Evolutionary conservation across 2,329 filamentous ascomycete species (phyloP).

Genomic region (Neofusicoccum sp.): DNA sequence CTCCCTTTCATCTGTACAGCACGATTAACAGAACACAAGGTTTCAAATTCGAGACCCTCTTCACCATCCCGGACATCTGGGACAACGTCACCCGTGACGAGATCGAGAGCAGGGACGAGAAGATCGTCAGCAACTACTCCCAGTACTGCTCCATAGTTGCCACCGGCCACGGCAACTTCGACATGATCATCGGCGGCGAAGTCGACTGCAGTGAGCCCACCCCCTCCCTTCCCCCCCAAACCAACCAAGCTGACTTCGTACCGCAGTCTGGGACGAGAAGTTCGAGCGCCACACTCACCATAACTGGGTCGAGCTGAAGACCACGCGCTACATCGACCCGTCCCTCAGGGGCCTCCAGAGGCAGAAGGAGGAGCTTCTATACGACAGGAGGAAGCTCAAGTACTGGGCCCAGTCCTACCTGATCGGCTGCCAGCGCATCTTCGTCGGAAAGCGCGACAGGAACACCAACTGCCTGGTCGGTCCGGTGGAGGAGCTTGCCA

Average conservation of each 20-base stretch:
- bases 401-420: slow-evolving; percentile 98
- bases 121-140: slow-evolving; percentile 79
- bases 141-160: slow-evolving; percentile 95
- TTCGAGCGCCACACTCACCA: slow-evolving; percentile 63
- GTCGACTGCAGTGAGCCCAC: slow-evolving; percentile 73
- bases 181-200: slow-evolving; percentile 83
- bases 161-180: slow-evolving; percentile 75
- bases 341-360: slow-evolving; percentile 40
- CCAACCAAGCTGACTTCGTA: neutral
- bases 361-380: slow-evolving; percentile 68
- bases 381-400: slow-evolving; percentile 87
- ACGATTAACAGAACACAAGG: slow-evolving; percentile 37
- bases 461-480: slow-evolving; percentile 64
- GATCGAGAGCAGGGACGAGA: slow-evolving; percentile 72
- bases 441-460: slow-evolving; percentile 64
- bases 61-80: slow-evolving; percentile 73
- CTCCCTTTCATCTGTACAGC: neutral
- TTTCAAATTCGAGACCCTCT: slow-evolving; percentile 93
- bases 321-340: slow-evolving; percentile 64
- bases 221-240: slow-evolving; percentile 21
- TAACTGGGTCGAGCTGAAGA: slow-evolving; percentile 96
- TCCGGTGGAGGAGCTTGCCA: slow-evolving; percentile 73
- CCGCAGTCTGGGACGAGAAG: slow-evolving; percentile 77
- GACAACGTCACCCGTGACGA: slow-evolving; percentile 67
- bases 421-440: slow-evolving; percentile 85